Base-by-base conservation (phyloP, 768 basidiomycete species). In the Phlegmacium glaucopus region DNA sequence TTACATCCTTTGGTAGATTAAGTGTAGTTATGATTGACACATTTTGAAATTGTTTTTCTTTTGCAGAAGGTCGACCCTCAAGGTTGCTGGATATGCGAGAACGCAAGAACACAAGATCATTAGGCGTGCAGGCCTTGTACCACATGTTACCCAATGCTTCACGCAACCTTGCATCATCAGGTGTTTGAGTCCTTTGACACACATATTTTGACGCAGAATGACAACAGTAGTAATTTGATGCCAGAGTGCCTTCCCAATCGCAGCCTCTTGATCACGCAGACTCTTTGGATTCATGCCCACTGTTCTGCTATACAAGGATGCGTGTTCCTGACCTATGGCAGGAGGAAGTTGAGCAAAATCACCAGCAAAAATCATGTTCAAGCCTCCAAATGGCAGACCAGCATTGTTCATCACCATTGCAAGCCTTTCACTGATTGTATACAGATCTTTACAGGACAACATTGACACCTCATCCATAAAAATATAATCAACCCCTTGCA, bases 391-490 rank as follows among this genome's bases (percentile, higher is more conserved):
- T 13, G 59, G 53, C 3, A 36, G 6, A 36, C 63, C 53, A 35
- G 45, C 25, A 6, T 49, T 40, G 29, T 58, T 54, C 13, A 41
- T 47, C 3, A 63, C 49, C 11, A 54, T 46, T 2, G 62, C 44
- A 1, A 70, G 35, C 13, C 59, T 45, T 0, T 53, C 49, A 48
- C 62, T 62, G 17, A 69, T 67, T 9, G 45, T 44, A 43, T 63
- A 65, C 37, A 70, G 18, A 6, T 69, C 67, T 26, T 45, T 45
- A 44, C 67, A 69, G 0, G 59, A 53, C 2, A 75, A 32, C 74
- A 76, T 76, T 0, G 72, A 75, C 0, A 75, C 57, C 43, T 76
- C 72, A 59, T 75, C 70, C 11, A 75, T 48, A 37, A 76, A 72
- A 4, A 74, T 53, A 52, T 71, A 71, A 0, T 72, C 59, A 9